These are phyloP conservation scores for Dendrocalamus latiflorus DNA, from an alignment of 202 grass and related monocot genomes.

Conservation along the genomic window DNA sequence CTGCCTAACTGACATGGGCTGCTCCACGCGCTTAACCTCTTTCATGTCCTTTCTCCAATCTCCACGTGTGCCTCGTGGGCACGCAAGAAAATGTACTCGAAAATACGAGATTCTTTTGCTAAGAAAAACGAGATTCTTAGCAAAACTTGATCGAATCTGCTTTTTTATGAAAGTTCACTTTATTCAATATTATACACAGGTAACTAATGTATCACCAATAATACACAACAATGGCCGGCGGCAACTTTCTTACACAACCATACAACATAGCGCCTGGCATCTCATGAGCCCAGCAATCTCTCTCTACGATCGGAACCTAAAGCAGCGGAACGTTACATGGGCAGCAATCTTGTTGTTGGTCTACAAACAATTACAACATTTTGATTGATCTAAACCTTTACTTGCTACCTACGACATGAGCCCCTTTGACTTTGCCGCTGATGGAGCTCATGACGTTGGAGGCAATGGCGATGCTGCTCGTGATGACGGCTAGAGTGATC, in stretches of 20 bases:
- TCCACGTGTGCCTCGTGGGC: no score
- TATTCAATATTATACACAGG: neutral
- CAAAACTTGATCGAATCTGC: neutral
- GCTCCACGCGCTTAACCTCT: no score
- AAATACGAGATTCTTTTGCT: no score
- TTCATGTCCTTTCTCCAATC: no score
- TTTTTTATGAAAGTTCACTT: neutral
- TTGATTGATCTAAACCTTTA: neutral
- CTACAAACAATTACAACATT: neutral
- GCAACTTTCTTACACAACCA: neutral
- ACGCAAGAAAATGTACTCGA: no score
- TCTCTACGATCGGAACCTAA: neutral
- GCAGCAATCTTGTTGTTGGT: neutral
- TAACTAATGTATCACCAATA: neutral
- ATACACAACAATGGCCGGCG: neutral
- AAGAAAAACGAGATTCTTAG: no score
- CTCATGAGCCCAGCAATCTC: neutral
- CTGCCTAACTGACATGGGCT: no score
- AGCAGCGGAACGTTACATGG: neutral
- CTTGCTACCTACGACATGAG: neutral
- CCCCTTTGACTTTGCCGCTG: neutral
- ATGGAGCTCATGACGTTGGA: constrained; percentile 72
- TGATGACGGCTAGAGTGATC: constrained; percentile 64
- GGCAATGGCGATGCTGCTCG: constrained; percentile 74
- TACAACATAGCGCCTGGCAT: neutral